A percentile compares a stretch with the other conserved stretches of the same genome.
Evolutionary conservation across 371 early-diverging fungal species (phyloP).

Genomic region (Encephalitozoon cuniculi): DNA sequence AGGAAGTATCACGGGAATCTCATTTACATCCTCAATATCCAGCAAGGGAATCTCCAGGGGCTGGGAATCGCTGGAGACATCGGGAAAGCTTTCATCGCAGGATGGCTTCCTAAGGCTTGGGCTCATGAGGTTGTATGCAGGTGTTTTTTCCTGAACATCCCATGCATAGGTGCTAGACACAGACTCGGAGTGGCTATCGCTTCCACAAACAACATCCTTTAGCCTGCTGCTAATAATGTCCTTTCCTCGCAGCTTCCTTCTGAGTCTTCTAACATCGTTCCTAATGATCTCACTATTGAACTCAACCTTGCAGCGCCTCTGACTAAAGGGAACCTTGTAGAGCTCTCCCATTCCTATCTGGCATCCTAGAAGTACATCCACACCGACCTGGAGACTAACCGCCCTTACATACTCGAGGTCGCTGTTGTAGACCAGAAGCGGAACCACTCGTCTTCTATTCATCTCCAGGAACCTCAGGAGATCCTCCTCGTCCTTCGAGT

Average conservation of each 20-base stretch:
- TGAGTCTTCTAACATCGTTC: neutral
- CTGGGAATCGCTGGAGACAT: neutral
- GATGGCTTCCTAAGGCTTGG: neutral
- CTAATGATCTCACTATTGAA: neutral
- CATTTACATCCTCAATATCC: neutral
- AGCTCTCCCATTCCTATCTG: conserved; percentile 44
- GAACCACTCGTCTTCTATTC: conserved; percentile 25
- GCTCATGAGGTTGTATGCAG: neutral
- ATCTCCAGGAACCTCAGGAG: conserved; percentile 19
- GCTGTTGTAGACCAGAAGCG: conserved; percentile 42
- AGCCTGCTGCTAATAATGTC: neutral
- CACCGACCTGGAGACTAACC: conserved; percentile 29
- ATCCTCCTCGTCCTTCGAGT: conserved; percentile 17
- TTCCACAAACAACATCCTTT: neutral
- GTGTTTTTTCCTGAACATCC: neutral
- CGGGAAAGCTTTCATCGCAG: neutral
- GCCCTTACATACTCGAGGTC: conserved; percentile 34
- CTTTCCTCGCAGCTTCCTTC: neutral
- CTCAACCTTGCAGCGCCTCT: neutral
- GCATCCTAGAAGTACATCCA: conserved; percentile 45
- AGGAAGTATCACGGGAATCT: neutral
- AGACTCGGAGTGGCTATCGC: neutral
- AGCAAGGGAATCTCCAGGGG: neutral
- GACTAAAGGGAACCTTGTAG: conserved; percentile 32
- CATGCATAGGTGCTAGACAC: neutral